phyloP scores from a whole-genome alignment of 2,329 filamentous ascomycete genomes.

The Cytospora schulzeri region DNA sequence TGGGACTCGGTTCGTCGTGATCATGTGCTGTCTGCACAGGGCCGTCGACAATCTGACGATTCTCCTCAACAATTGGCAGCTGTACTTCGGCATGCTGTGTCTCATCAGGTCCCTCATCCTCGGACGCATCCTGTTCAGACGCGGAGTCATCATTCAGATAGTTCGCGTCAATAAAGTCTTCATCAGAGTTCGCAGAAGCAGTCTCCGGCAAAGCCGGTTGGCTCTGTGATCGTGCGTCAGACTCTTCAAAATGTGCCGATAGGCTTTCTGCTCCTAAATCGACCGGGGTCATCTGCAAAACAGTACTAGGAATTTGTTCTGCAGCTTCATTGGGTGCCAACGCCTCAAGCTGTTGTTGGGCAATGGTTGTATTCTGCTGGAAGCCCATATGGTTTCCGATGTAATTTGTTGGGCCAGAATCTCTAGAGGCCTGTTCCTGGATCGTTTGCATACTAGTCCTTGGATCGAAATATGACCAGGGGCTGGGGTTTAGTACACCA shows the following conservation, averaged over 20 bases:
- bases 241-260: slow-evolving; percentile 2
- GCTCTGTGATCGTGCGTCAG: background rate
- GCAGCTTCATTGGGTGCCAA: background rate
- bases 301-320: slow-evolving; percentile 1
- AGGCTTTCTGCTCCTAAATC: background rate
- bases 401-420: background rate
- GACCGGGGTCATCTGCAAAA: slow-evolving; percentile 7
- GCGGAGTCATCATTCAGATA: slow-evolving; percentile 16
- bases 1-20: background rate
- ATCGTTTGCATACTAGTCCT: slow-evolving; percentile 3
- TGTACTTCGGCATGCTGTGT: background rate
- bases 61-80: background rate
- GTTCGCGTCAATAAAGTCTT: slow-evolving; percentile 8
- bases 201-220: background rate
- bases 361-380: slow-evolving; percentile 2
- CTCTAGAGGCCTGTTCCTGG: background rate
- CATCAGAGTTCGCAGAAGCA: background rate
- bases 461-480: slow-evolving; percentile 9
- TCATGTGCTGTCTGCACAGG: background rate
- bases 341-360: slow-evolving; percentile 14
- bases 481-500: background rate
- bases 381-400: slow-evolving; percentile 10
- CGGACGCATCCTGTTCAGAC: slow-evolving; percentile 2
- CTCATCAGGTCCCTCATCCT: background rate
- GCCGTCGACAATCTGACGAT: background rate